Base-by-base conservation (phyloP, 164 flowering plant genomes). In the Magnolia officinalis region DNA sequence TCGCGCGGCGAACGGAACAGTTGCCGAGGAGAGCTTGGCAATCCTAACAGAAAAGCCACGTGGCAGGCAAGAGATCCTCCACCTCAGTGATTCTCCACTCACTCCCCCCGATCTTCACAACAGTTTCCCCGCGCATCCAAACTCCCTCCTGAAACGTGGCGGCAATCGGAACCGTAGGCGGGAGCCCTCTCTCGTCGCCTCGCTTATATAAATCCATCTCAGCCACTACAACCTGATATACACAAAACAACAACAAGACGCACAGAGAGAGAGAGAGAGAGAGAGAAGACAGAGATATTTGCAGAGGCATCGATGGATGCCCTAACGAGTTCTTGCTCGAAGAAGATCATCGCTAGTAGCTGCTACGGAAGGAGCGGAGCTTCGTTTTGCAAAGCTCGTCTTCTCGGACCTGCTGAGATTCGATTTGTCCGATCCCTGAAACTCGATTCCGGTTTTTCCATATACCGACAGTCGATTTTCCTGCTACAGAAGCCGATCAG, bases 261-360 rank as follows among this genome's bases (percentile, higher is more conserved):
- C 16, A 2, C 4, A 16, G 8, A 55, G 61, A 10, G 8, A 55
- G 59, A 55, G 59, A 2, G 11, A 14, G 16, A 55, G 59, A 55
- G 16, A 0, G 59, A 55, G 18, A 55, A 63, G 24, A 21, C 18
- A 67, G 13, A 67, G 49, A 31, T 6, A 31, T 6, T 26, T 37
- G 49, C 49, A 19, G 16, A 26, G 71, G n/a, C 71, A 18, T 26
- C 45, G 29, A 82, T 83, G 85, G 80, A 74, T 74, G 67, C 81
- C 50, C 77, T 78, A 50, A 29, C 55, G 10, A 63, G 70, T n/a
- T 77, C 75, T 6, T 75, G 73, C 1, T 20, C 75, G 37, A 73
- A 69, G 72, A 65, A 65, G 68, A 69, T 79, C 8, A 64, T 79
- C 14, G 52, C 24, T 6, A 24, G 26, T 9, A 74, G 61, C 11